Evolutionary conservation across 805 yeast genomes (phyloP), one percentile per base, ranked within the genome.

Genomic region (Metschnikowia henanensis): DNA sequence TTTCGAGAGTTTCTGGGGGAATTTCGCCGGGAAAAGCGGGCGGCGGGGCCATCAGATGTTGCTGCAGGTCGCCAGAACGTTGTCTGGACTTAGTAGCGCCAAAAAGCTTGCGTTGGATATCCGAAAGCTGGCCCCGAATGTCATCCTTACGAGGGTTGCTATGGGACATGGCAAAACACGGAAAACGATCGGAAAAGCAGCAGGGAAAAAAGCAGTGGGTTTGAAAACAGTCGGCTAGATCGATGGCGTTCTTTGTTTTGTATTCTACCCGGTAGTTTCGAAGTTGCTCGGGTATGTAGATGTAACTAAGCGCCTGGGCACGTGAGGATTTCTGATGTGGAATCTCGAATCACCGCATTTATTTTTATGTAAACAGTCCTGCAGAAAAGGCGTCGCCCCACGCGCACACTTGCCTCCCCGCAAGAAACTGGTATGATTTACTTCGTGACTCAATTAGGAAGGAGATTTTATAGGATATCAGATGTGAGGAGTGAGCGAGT

Each of bases 81-180:
- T 22, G 17, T 8, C 39, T 22, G 29, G 46, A 44, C 34, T 50
- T 45, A 40, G 47, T 26, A 26, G 48, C 30, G 12, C 57, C 59
- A 39, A 67, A 67, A 35, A 68, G 59, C 39, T 62, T 57, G 37
- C 55, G 61, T 47, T 67, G 72, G 47, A 68, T 64, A 45, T 68
- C 71, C 16, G 70, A 64, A 40, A 68, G 62, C 47, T 68, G 73
- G 23, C 67, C 70, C 33, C 72, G 53, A 21, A 68, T 65, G 50
- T 68, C 73, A 23, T 58, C 55, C 30, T 53, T 53, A 10, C 46
- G 46, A n/a, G 52, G 43, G 12, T 40, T 45, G 25, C 23, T 37
- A 8, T 41, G 47, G 29, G 56, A 52, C 56, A 52, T 52, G 29
- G 32, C 22, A 21, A 30, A 34, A 16, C 20, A 18, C 19, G 20